phyloP scores from a whole-genome alignment of 2,329 filamentous ascomycete species.

The Botryotinia convoluta region DNA sequence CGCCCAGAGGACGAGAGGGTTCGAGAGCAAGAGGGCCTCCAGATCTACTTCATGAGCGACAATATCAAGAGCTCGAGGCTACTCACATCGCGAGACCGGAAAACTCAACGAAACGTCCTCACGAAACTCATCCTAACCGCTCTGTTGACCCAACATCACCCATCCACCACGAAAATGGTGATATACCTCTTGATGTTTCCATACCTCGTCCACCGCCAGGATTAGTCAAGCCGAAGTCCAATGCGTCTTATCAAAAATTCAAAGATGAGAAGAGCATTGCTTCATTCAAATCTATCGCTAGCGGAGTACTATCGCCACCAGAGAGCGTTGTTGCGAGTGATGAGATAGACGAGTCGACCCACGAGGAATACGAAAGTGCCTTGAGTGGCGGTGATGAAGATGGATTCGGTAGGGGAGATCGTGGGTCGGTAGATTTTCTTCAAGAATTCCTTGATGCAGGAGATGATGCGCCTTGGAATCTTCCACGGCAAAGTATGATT shows the following conservation, averaged over 20 bases:
- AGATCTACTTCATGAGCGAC: not conserved
- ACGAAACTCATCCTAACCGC: not conserved
- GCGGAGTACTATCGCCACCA: conserved; percentile 7
- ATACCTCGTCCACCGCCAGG: conserved; percentile 3
- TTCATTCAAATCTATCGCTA: conserved; percentile 15
- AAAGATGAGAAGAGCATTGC: conserved; percentile 15
- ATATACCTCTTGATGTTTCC: not conserved
- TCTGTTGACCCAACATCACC: not conserved
- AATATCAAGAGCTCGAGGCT: not conserved
- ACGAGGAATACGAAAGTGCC: conserved; percentile 18
- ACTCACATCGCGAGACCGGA: not conserved
- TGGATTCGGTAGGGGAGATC: conserved; percentile 16
- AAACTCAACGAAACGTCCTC: not conserved
- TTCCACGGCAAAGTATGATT: conserved; percentile 17
- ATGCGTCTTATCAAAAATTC: not conserved
- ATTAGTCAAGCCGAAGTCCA: conserved; percentile 12
- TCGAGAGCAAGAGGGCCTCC: conserved; percentile 9
- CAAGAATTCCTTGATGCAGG: conserved; percentile 18
- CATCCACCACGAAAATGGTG: not conserved
- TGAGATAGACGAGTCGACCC: conserved; percentile 7
- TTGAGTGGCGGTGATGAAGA: conserved; percentile 18
- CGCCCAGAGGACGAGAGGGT: not conserved
- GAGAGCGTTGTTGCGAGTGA: conserved; percentile 13
- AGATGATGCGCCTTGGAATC: conserved; percentile 18
- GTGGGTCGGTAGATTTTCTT: conserved; percentile 7